Percentiles rank a stretch among this genome's conserved stretches.
Evolutionary conservation across 2,329 filamentous ascomycete genomes (phyloP).

Genomic region (Hypoxylon sp.): DNA sequence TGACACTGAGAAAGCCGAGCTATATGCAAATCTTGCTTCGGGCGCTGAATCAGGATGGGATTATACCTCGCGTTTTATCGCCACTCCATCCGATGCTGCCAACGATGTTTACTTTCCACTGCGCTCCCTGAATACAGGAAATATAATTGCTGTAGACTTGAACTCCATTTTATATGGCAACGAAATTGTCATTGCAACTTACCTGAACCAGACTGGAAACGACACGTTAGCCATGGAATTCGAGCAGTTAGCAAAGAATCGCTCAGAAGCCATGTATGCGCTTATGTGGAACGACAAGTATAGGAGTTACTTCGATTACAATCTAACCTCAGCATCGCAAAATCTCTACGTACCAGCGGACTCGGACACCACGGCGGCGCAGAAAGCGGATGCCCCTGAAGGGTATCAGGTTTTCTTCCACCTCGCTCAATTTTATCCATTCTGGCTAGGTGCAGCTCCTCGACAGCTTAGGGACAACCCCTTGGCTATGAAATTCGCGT

Average conservation of each 20-base stretch:
- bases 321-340: constrained; percentile 71
- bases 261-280: constrained; percentile 73
- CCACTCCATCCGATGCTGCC: constrained; percentile 70
- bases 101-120: constrained; percentile 75
- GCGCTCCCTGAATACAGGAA: constrained; percentile 71
- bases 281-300: constrained; percentile 76
- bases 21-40: constrained; percentile 75
- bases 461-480: constrained; percentile 70
- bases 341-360: constrained; percentile 68
- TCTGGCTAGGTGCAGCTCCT: constrained; percentile 77
- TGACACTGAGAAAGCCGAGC: constrained; percentile 63
- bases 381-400: constrained; percentile 63
- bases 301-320: constrained; percentile 78
- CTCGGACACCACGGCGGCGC: constrained; percentile 59
- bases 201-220: constrained; percentile 68
- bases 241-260: constrained; percentile 63
- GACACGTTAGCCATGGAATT: constrained; percentile 64
- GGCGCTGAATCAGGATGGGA: constrained; percentile 78
- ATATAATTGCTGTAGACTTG: constrained; percentile 74
- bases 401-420: constrained; percentile 72
- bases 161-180: constrained; percentile 79
- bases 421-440: constrained; percentile 75
- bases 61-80: constrained; percentile 72
- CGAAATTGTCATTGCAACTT: constrained; percentile 70
- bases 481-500: constrained; percentile 68